Base-by-base conservation (phyloP, 139 green algal species). In the Picocystis salinarum region DNA sequence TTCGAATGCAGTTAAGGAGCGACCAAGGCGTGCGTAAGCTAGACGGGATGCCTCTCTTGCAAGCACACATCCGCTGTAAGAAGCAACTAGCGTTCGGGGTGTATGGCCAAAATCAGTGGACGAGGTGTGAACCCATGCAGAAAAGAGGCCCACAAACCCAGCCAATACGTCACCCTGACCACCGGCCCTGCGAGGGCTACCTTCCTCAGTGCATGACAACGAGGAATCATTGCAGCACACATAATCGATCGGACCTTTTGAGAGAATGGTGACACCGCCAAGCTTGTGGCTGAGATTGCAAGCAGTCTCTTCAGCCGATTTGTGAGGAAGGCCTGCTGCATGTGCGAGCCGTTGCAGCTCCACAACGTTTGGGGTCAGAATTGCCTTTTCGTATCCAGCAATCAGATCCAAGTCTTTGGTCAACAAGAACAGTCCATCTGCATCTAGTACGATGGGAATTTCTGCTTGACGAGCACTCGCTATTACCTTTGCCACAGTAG, bases 111-210 rank as follows among this genome's bases (percentile, higher is more conserved):
- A n/a, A n/a, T n/a, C n/a, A n/a, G n/a, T n/a, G n/a, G n/a, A n/a
- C n/a, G n/a, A n/a, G n/a, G n/a, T n/a, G 41, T 27, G 41, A 44
- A 7, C 15, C 73, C 73, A 82, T 1, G 60, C 61, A 1, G 63
- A 30, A 22, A 71, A 75, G 0, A 55, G 53, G 4, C 64, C 67
- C 9, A 77, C 45, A 19, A 39, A 51, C 9, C 73, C 73, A 9
- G 70, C 61, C 25, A 82, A 58, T 20, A 83, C 53, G 40, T 83
- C 73, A 2, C 73, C 73, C 31, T 79, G 69, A 1, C 73, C 73
- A 1, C 73, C 73, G 28, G 51, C 72, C 17, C 73, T 67, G 37
- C 63, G 57, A 12, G 49, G 56, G 13, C 60, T 52, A 0, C 57
- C 59, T 13, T 28, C 55, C 1, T 59, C 20, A 7, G n/a, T 33